Conservation (phyloP, 2,329 filamentous ascomycete genomes). For the Talaromyces verruculosus region DNA sequence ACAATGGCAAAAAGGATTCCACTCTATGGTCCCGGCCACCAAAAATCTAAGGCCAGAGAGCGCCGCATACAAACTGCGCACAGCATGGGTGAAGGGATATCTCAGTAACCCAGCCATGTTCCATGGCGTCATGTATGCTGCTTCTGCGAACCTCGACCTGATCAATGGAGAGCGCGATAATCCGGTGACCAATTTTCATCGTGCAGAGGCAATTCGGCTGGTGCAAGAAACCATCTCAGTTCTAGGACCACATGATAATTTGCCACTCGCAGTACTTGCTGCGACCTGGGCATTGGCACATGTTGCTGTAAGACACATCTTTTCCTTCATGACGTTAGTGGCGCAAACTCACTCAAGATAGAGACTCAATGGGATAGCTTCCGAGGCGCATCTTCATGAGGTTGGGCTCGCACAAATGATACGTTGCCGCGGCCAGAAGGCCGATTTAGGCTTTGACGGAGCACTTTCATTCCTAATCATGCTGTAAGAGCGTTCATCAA, state of each 20-base stretch:
- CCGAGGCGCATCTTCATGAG: slow-evolving; percentile 13
- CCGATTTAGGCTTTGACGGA: slow-evolving; percentile 1
- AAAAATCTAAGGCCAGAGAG: slow-evolving; percentile 12
- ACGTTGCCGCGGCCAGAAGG: neutral
- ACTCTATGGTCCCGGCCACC: slow-evolving; percentile 16
- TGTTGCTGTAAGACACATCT: slow-evolving; percentile 7
- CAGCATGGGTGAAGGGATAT: slow-evolving; percentile 14
- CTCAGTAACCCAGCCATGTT: slow-evolving; percentile 15
- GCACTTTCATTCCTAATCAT: neutral
- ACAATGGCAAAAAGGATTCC: slow-evolving; percentile 11
- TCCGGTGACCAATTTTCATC: slow-evolving; percentile 15
- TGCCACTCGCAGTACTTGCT: slow-evolving; percentile 15
- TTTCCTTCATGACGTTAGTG: neutral
- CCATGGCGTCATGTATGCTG: slow-evolving; percentile 12
- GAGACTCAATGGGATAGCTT: slow-evolving; percentile 14
- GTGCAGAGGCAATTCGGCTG: slow-evolving; percentile 13
- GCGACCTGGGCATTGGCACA: slow-evolving; percentile 16
- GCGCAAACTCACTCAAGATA: slow-evolving; percentile 3
- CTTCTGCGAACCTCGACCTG: slow-evolving; percentile 17
- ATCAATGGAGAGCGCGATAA: slow-evolving; percentile 16
- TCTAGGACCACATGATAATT: slow-evolving; percentile 1
- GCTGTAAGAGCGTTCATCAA: neutral
- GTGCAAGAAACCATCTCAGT: slow-evolving; percentile 2
- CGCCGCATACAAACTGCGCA: slow-evolving; percentile 15
- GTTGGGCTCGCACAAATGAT: slow-evolving; percentile 13